A percentile compares a stretch with the other conserved stretches of the same genome.
Evolutionary conservation across 1,284 basidiomycete genomes (phyloP).

Genomic region (Coniferiporia sulphurascens): DNA sequence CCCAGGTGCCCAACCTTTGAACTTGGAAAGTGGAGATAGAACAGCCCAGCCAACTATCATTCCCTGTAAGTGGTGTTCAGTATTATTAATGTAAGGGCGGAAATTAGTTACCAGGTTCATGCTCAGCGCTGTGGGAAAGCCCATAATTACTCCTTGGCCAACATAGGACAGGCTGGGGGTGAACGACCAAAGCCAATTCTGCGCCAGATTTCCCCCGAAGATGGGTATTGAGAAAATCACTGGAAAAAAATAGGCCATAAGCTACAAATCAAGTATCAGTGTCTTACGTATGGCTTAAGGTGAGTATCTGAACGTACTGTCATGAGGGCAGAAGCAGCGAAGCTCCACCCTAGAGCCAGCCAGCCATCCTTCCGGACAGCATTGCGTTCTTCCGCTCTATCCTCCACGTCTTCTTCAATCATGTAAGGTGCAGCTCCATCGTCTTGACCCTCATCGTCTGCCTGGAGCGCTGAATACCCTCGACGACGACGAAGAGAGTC

Average conservation of each 20-base stretch:
- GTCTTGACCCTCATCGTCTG: constrained; percentile 25
- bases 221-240: constrained; percentile 87
- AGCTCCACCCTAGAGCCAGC: constrained; percentile 71
- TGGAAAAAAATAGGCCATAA: constrained; percentile 82
- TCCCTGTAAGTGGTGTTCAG: constrained; percentile 43
- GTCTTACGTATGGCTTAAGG: background rate
- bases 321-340: constrained; percentile 61
- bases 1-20: constrained; percentile 86
- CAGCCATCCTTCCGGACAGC: constrained; percentile 60
- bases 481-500: constrained; percentile 29
- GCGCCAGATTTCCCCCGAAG: constrained; percentile 84
- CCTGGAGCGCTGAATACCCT: constrained; percentile 47
- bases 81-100: background rate
- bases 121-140: constrained; percentile 87
- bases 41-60: constrained; percentile 96
- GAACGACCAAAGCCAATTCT: constrained; percentile 92
- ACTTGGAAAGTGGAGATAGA: constrained; percentile 81
- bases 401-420: constrained; percentile 29
- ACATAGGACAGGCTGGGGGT: constrained; percentile 90
- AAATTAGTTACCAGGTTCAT: constrained; percentile 73
- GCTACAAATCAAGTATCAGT: constrained; percentile 35
- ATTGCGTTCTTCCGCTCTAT: constrained; percentile 35
- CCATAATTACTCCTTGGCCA: constrained; percentile 98
- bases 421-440: constrained; percentile 10
- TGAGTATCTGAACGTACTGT: constrained; percentile 48